These are phyloP conservation scores for Lachnum nothofagi DNA, from an alignment of 2,329 filamentous ascomycete species.

Conservation along the genomic window DNA sequence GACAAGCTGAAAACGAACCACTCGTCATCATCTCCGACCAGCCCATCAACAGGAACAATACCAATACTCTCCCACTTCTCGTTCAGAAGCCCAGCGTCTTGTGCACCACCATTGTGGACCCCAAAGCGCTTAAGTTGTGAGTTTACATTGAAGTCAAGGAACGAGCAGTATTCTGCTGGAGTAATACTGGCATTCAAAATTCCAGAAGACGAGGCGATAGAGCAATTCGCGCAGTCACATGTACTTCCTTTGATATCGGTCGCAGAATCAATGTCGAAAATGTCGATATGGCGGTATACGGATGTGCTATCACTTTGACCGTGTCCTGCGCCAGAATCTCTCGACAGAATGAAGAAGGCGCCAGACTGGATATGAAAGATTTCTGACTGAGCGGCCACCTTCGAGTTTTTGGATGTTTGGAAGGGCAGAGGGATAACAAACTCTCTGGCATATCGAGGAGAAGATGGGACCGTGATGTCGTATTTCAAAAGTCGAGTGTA, in stretches of 20 bases:
- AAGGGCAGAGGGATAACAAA: slow-evolving; percentile 62
- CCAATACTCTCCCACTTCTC: slow-evolving; percentile 74
- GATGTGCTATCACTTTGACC: slow-evolving; percentile 49
- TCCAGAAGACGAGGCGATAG: slow-evolving; percentile 41
- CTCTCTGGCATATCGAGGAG: slow-evolving; percentile 50
- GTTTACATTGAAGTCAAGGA: slow-evolving; percentile 65
- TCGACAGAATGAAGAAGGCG: slow-evolving; percentile 62
- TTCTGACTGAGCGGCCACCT: slow-evolving; percentile 63
- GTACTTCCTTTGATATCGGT: slow-evolving; percentile 53
- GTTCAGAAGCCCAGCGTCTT: slow-evolving; percentile 57
- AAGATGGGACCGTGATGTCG: slow-evolving; percentile 44
- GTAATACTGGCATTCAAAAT: slow-evolving; percentile 49
- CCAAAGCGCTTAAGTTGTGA: slow-evolving; percentile 59
- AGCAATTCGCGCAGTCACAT: slow-evolving; percentile 37
- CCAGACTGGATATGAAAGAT: slow-evolving; percentile 58
- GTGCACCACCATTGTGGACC: slow-evolving; percentile 61
- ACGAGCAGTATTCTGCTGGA: slow-evolving; percentile 58
- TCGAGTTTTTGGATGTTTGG: slow-evolving; percentile 43
- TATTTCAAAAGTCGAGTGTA: slow-evolving; percentile 62
- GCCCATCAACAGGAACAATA: slow-evolving; percentile 52
- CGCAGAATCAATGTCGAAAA: slow-evolving; percentile 58
- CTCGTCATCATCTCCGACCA: slow-evolving; percentile 46
- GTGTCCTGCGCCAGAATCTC: slow-evolving; percentile 57
- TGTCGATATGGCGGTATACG: slow-evolving; percentile 63
- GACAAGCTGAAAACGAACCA: slow-evolving; percentile 64